phyloP scores from a whole-genome alignment of 2,329 filamentous ascomycete genomes.

The Dactylellina leptospora region DNA sequence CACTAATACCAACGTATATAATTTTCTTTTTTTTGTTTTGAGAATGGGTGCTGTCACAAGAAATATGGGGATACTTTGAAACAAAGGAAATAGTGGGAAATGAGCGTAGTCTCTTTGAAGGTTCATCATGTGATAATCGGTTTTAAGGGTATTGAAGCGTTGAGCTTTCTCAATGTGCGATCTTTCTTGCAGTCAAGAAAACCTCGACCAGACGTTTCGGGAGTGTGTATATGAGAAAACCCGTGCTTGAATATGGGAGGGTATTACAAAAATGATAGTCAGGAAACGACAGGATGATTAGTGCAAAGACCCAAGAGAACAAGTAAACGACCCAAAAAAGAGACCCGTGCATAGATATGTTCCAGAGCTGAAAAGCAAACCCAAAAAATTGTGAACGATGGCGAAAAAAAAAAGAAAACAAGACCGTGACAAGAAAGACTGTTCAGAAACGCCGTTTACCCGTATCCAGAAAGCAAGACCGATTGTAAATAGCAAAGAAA shows the following conservation, averaged over 20 bases:
- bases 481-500: slow-evolving; percentile 18
- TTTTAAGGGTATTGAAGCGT: neutral
- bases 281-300: slow-evolving; percentile 13
- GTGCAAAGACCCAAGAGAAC: slow-evolving; percentile 12
- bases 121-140: slow-evolving; percentile 15
- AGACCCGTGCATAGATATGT: slow-evolving; percentile 17
- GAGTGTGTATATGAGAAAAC: slow-evolving; percentile 11
- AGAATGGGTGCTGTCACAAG: slow-evolving; percentile 25
- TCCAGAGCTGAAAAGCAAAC: slow-evolving; percentile 17
- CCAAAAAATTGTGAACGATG: slow-evolving; percentile 8
- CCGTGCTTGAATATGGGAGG: slow-evolving; percentile 9
- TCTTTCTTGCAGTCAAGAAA: neutral
- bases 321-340: slow-evolving; percentile 14
- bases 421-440: slow-evolving; percentile 17
- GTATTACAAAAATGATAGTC: slow-evolving; percentile 33
- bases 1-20: slow-evolving; percentile 16
- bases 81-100: slow-evolving; percentile 33
- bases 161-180: slow-evolving; percentile 9
- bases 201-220: slow-evolving; percentile 1
- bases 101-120: slow-evolving; percentile 41
- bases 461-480: slow-evolving; percentile 29
- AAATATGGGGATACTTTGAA: slow-evolving; percentile 9
- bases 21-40: slow-evolving; percentile 33
- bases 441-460: slow-evolving; percentile 45
- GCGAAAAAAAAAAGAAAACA: neutral